Base-by-base conservation (phyloP, 1,284 basidiomycete genomes). In the Inonotus hispidus region DNA sequence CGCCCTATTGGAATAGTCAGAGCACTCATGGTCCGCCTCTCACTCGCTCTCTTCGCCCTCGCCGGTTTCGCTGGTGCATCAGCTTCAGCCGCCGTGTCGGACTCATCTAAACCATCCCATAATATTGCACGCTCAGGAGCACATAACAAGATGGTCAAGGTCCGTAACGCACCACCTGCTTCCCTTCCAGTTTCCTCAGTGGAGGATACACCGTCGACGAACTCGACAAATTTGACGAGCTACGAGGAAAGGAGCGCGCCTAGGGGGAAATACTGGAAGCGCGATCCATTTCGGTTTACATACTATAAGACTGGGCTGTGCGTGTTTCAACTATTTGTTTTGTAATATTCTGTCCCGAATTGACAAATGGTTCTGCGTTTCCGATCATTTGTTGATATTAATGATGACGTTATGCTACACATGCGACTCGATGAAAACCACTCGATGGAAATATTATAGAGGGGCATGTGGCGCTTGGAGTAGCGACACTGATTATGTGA, bases 381-480 rank as follows among this genome's bases (percentile, higher is more conserved):
- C 0, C 41, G 11, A 16, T 6, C 2, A n/a, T 43, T 43, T n/a
- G 4, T 3, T 43, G 16, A 3, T n/a, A 16, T 21, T 21, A 16
- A 43, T 21, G 41, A 43, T 43, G 41, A 43, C 41, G 16, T 43
- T 16, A 43, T 7, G 19, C 1, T 43, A 21, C 19, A n/a, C 13
- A 43, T 43, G 41, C 13, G n/a, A n/a, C n/a, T n/a, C n/a, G n/a
- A n/a, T n/a, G n/a, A n/a, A n/a, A n/a, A n/a, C n/a, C n/a, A n/a
- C n/a, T n/a, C n/a, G n/a, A n/a, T n/a, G n/a, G n/a, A n/a, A n/a
- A n/a, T n/a, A 21, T 43, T 16, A 21, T 14, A 76, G 75, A 50
- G 75, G 75, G 37, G 75, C 75, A 2, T 77, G 75, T 64, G 75
- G 75, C 27, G 65, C 62, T 19, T 62, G 62, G 27, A 74, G 73